Evolutionary conservation across 495 filamentous ascomycete genomes (phyloP).

Genomic region (Letharia lupina): DNA sequence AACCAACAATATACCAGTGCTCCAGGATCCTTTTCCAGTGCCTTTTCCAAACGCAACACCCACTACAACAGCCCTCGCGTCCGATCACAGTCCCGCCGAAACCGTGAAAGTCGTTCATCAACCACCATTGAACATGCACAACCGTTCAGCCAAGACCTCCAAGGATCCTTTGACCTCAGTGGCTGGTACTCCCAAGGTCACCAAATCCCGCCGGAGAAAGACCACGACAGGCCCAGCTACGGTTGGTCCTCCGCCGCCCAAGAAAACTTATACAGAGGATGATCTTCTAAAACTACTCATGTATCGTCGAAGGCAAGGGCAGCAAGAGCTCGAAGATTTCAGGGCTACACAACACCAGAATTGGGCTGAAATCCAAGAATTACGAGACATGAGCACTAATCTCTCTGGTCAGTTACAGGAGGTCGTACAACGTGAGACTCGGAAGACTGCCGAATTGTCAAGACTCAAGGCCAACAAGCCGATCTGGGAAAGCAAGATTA

Average conservation of each 20-base stretch:
- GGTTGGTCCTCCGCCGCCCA: background rate
- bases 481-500: slow-evolving; percentile 14
- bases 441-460: slow-evolving; percentile 13
- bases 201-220: background rate
- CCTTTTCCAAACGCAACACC: background rate
- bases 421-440: background rate
- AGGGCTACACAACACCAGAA: slow-evolving; percentile 4
- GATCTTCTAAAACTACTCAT: slow-evolving; percentile 1
- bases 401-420: slow-evolving; percentile 15
- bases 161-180: background rate
- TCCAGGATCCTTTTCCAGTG: background rate
- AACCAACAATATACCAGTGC: background rate
- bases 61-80: too few species aligned
- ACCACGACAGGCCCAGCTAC: background rate
- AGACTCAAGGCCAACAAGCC: slow-evolving; percentile 13
- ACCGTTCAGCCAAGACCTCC: background rate
- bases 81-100: background rate
- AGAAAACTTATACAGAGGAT: slow-evolving; percentile 1
- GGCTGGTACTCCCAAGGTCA: background rate
- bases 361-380: slow-evolving; percentile 5
- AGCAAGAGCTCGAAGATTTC: slow-evolving; percentile 10
- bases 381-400: slow-evolving; percentile 1
- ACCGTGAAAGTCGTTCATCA: background rate
- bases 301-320: slow-evolving; percentile 8
- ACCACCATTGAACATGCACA: background rate